These are phyloP conservation scores for Galeopsis tetrahit DNA, from an alignment of 257 asterid species.

Conservation along the genomic window DNA sequence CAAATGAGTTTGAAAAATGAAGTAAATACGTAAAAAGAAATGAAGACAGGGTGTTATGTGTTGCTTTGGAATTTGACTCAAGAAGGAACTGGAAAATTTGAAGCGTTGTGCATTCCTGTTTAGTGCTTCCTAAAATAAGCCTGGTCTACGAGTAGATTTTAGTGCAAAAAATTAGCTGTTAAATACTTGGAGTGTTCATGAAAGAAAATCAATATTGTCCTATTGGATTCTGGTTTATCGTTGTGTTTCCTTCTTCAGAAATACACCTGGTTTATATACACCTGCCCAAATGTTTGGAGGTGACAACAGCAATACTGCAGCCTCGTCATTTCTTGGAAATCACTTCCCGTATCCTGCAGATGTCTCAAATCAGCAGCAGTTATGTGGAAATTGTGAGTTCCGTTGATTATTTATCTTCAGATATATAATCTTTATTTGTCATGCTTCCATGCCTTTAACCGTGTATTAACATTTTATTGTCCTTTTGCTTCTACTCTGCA, in stretches of 20 bases:
- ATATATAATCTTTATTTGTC: not conserved
- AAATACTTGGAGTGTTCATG: not conserved
- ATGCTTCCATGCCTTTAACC: not conserved
- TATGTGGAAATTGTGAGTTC: constrained; percentile 71
- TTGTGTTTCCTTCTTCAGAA: constrained; percentile 37
- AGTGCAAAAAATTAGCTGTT: not conserved
- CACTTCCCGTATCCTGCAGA: constrained; percentile 55
- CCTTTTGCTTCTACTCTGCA: not conserved
- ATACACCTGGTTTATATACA: constrained; percentile 25
- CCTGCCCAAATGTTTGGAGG: constrained; percentile 60
- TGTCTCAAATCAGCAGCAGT: constrained; percentile 67
- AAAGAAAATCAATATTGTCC: not conserved
- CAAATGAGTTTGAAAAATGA: not conserved
- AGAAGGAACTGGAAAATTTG: not conserved
- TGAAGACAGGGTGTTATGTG: not conserved
- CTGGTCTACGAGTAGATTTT: not conserved
- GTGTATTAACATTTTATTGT: not conserved
- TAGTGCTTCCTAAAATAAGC: constrained; percentile 4
- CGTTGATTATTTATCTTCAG: not conserved
- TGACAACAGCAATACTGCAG: constrained; percentile 49
- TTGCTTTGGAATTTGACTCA: constrained; percentile 4
- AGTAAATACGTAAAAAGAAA: too few species aligned
- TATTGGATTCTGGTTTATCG: constrained; percentile 29
- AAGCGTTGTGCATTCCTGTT: not conserved
- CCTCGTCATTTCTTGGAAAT: constrained; percentile 53